Percentiles rank a stretch among this genome's conserved stretches.
These are phyloP conservation scores for Athelia sp. DNA, from an alignment of 1,284 basidiomycete species.

Conservation along the genomic window DNA sequence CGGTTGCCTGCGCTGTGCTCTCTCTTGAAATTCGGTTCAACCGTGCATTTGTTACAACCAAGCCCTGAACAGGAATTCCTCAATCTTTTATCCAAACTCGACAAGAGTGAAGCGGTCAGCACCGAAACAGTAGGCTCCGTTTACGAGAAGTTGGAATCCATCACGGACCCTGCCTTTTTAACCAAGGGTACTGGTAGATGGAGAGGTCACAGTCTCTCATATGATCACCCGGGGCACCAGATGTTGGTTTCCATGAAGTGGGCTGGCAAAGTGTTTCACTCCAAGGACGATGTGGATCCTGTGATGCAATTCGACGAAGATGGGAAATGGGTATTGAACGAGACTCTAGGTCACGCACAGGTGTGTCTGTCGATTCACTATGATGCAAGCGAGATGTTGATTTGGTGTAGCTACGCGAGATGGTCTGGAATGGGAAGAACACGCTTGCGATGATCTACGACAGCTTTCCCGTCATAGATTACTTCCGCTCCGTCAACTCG, in stretches of 20 bases:
- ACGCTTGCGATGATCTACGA: background rate
- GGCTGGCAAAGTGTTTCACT: background rate
- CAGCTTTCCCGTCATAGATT: background rate
- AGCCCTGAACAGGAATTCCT: constrained; percentile 1
- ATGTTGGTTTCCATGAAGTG: background rate
- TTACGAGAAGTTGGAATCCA: background rate
- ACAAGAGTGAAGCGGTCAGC: background rate
- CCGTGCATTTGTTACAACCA: background rate
- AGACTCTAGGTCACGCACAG: background rate
- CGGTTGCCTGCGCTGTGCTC: too few species aligned
- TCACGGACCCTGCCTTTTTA: background rate
- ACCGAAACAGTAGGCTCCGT: background rate
- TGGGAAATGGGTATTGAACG: background rate
- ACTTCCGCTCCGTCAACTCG: background rate
- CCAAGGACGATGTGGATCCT: background rate
- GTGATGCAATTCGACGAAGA: background rate
- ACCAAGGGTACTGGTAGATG: background rate
- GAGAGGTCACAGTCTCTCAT: background rate
- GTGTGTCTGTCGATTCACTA: background rate
- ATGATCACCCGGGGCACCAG: background rate
- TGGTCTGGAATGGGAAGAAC: background rate
- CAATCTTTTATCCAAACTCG: background rate
- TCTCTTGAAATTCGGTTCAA: too few species aligned
- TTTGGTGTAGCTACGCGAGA: background rate
- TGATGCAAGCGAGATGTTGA: background rate